Evolutionary conservation across 2,329 filamentous ascomycete genomes (phyloP).

Genomic region (Apiospora malaysiana): DNA sequence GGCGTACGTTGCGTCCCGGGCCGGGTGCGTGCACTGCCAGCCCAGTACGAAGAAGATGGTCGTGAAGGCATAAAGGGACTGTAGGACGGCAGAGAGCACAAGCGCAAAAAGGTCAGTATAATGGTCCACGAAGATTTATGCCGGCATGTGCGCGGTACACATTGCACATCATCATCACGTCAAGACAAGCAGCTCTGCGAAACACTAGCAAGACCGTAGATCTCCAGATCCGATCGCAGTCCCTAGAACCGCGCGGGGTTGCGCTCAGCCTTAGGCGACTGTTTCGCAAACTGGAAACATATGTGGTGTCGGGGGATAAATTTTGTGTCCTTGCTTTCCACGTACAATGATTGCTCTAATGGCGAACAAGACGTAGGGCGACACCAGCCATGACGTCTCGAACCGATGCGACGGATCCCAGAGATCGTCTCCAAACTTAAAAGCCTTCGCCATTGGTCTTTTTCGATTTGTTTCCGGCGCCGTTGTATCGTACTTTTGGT

Average conservation of each 20-base stretch:
- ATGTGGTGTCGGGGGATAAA: not conserved
- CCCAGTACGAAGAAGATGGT: constrained; percentile 73
- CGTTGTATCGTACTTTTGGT: not conserved
- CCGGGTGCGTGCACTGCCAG: constrained; percentile 63
- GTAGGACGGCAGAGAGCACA: not conserved
- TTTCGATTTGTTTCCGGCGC: not conserved
- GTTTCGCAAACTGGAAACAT: constrained; percentile 1
- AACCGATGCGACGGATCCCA: constrained; percentile 70
- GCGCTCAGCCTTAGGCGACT: not conserved
- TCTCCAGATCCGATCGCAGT: not conserved
- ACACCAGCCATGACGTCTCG: constrained; percentile 82
- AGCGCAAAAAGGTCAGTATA: constrained; percentile 1
- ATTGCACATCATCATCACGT: not conserved
- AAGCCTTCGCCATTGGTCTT: constrained; percentile 25
- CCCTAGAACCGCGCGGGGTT: not conserved
- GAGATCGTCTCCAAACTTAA: constrained; percentile 33
- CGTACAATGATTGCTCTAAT: constrained; percentile 61
- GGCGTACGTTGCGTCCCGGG: constrained; percentile 40
- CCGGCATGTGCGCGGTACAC: not conserved
- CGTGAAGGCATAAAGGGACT: constrained; percentile 69
- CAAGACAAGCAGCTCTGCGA: not conserved
- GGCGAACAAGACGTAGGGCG: constrained; percentile 65
- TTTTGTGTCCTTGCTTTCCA: constrained; percentile 28
- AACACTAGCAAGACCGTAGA: not conserved
- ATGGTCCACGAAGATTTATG: constrained; percentile 6